Percentiles rank a stretch among this genome's conserved stretches.
phyloP scores from a whole-genome alignment of 2,329 filamentous ascomycete genomes.

The Lachnellula arida region DNA sequence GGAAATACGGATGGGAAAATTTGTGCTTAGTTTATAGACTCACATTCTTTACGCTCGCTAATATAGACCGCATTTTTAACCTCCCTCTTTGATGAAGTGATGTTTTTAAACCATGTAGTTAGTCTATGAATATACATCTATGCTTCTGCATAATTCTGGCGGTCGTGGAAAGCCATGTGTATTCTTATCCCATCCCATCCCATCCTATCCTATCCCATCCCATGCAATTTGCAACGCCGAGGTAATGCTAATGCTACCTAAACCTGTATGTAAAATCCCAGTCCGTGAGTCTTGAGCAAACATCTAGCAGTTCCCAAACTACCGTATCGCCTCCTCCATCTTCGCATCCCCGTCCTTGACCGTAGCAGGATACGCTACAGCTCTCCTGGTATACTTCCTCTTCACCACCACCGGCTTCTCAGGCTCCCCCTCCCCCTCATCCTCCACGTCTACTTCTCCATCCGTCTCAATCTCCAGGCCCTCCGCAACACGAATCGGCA shows the following conservation, averaged over 20 bases:
- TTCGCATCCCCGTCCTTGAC: not conserved
- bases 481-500: conserved; percentile 55
- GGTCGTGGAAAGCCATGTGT: not conserved
- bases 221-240: not conserved
- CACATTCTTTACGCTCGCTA: not conserved
- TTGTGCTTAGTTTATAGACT: not conserved
- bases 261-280: not conserved
- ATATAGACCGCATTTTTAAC: not conserved
- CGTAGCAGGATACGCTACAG: not conserved
- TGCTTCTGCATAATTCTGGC: no score
- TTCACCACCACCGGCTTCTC: conserved; percentile 4
- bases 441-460: conserved; percentile 20
- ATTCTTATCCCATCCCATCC: not conserved
- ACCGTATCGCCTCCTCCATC: not conserved
- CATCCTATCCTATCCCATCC: not conserved
- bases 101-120: not conserved
- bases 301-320: conserved; percentile 35
- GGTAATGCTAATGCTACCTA: not conserved
- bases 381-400: not conserved
- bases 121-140: not conserved
- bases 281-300: not conserved
- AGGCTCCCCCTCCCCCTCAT: conserved; percentile 26
- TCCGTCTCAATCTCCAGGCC: conserved; percentile 32
- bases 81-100: not conserved
- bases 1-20: not conserved